Evolutionary conservation across 139 green algal genomes (phyloP).

Genomic region (Zygnema cylindricum): DNA sequence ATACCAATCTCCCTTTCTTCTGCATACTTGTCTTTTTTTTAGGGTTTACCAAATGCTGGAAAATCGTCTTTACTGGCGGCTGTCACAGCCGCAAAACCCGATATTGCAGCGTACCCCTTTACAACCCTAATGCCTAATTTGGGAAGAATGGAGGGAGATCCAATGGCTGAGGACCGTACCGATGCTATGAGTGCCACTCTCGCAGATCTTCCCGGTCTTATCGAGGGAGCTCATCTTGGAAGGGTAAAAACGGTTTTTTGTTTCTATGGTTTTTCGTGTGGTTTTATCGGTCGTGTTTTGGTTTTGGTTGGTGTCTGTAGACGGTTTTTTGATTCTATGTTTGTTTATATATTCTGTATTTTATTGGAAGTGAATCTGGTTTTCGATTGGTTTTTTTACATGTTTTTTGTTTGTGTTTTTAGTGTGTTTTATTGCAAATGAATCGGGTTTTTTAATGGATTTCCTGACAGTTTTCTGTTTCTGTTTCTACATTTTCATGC

Average conservation of each 20-base stretch:
- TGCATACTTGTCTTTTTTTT: background rate
- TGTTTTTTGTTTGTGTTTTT: no score
- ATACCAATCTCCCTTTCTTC: background rate
- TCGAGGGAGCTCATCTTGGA: conserved; percentile 74
- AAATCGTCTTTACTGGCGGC: conserved; percentile 75
- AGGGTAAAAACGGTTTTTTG: conserved; percentile 47
- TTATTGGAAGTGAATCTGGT: background rate
- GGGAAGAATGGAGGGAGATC: conserved; percentile 63
- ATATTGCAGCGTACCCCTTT: conserved; percentile 91
- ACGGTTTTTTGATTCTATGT: background rate
- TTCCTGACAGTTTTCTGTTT: background rate
- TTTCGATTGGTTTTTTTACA: no score
- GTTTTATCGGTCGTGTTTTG: background rate
- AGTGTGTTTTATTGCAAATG: no score
- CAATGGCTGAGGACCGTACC: conserved; percentile 11
- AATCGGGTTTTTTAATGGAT: no score
- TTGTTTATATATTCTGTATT: background rate
- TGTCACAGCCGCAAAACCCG: conserved; percentile 80
- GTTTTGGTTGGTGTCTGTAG: background rate
- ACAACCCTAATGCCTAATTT: conserved; percentile 96
- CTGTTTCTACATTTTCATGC: background rate
- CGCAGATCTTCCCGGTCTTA: conserved; percentile 85
- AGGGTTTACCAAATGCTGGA: conserved; percentile 90
- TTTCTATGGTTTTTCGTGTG: background rate
- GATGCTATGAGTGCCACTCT: conserved; percentile 30